Conservation (phyloP, 345 rosid species). For the Cardamine resedifolia region DNA sequence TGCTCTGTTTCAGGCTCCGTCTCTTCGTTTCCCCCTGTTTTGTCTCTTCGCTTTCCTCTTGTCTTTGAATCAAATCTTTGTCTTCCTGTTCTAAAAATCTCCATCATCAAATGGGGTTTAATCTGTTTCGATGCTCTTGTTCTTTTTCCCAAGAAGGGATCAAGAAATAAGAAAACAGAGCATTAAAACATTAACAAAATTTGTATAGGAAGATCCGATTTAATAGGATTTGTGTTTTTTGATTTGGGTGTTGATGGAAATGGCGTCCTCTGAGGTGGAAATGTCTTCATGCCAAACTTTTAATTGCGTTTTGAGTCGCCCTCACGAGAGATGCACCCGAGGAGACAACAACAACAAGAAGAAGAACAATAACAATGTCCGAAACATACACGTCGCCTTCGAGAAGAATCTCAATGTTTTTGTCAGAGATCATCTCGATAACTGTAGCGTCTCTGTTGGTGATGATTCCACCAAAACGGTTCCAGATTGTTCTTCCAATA, state of each 20-base stretch:
- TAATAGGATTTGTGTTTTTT: constrained; percentile 23
- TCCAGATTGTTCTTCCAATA: constrained; percentile 23
- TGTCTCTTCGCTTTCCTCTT: constrained; percentile 22
- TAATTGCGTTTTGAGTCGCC: constrained; percentile 52
- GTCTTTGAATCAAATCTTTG: background rate
- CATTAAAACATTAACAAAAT: background rate
- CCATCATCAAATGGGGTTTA: constrained; percentile 12
- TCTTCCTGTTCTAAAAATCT: background rate
- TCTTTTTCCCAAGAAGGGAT: background rate
- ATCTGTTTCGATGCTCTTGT: background rate
- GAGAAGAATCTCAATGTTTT: constrained; percentile 63
- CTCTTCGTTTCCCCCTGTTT: constrained; percentile 27
- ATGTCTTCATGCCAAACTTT: constrained; percentile 57
- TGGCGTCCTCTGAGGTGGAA: constrained; percentile 78
- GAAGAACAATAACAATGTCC: constrained; percentile 32
- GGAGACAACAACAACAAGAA: constrained; percentile 37
- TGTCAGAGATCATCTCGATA: constrained; percentile 59
- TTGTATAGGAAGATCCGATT: constrained; percentile 21
- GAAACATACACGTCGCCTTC: constrained; percentile 44
- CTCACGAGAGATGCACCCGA: constrained; percentile 46
- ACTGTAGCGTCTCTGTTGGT: constrained; percentile 31
- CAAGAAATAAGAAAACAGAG: constrained; percentile 7
- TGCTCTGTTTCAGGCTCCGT: constrained; percentile 26
- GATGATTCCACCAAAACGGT: background rate
- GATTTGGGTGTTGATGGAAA: constrained; percentile 28